phyloP scores from a whole-genome alignment of 257 asterid species.

The Ocimum tenuiflorum region DNA sequence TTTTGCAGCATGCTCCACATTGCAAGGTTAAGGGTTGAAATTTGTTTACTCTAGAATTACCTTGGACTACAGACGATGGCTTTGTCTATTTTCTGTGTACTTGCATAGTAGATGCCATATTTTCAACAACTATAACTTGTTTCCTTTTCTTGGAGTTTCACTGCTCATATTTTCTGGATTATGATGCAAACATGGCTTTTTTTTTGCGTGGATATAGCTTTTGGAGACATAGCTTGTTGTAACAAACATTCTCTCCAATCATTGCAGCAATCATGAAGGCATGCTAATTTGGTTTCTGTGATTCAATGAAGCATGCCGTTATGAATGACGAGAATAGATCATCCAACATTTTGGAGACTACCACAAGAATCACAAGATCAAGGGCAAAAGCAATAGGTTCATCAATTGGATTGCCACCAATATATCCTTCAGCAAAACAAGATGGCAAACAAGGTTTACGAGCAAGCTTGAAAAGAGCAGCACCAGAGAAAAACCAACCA shows the following conservation, averaged over 20 bases:
- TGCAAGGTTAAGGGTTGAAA: too few species aligned
- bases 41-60: too few species aligned
- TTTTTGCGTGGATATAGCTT: conserved; percentile 9
- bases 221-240: conserved; percentile 8
- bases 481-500: conserved; percentile 36
- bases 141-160: not conserved
- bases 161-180: not conserved
- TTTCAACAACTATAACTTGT: not conserved
- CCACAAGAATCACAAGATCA: conserved; percentile 65
- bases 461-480: conserved; percentile 59
- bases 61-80: too few species aligned
- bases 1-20: not conserved
- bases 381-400: conserved; percentile 57
- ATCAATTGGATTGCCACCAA: conserved; percentile 64
- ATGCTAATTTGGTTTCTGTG: conserved; percentile 25
- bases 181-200: not conserved
- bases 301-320: conserved; percentile 34
- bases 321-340: conserved; percentile 52
- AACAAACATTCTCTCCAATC: conserved; percentile 16
- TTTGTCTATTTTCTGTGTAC: not conserved
- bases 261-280: conserved; percentile 44
- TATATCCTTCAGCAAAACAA: conserved; percentile 49
- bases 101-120: not conserved
- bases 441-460: conserved; percentile 36
- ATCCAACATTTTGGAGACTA: conserved; percentile 35